These are phyloP conservation scores for Suillus spraguei DNA, from an alignment of 768 basidiomycete genomes.

Conservation along the genomic window DNA sequence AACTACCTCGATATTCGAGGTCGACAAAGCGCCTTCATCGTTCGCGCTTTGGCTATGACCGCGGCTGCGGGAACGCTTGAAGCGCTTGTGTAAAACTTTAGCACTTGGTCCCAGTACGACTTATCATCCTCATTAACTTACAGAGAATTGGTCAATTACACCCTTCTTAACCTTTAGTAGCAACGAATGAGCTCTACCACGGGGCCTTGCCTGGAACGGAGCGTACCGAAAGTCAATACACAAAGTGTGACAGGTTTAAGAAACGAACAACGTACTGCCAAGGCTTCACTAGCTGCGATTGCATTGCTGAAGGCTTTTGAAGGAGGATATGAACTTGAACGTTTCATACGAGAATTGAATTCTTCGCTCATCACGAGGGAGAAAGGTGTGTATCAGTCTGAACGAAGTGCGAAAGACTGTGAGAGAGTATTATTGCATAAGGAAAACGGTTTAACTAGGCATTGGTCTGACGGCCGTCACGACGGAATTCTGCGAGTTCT, in stretches of 20 bases:
- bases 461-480: background rate
- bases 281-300: background rate
- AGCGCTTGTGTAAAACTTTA: background rate
- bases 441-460: background rate
- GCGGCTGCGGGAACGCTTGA: background rate
- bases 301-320: background rate
- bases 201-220: background rate
- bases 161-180: background rate
- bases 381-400: background rate
- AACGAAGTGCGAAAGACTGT: background rate
- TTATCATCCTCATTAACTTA: background rate
- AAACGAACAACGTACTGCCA: background rate
- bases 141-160: background rate
- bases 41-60: background rate
- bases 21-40: background rate
- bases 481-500: background rate
- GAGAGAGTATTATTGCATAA: background rate
- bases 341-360: background rate
- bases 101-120: background rate
- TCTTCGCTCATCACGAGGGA: background rate
- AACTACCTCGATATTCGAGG: background rate
- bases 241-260: background rate
- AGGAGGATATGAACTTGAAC: background rate
- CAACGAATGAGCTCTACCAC: background rate
- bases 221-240: conserved; percentile 17